Percentiles rank a stretch among this genome's conserved stretches.
Conservation (phyloP, 2,329 filamentous ascomycete species). For the Aspergillus sp. region DNA sequence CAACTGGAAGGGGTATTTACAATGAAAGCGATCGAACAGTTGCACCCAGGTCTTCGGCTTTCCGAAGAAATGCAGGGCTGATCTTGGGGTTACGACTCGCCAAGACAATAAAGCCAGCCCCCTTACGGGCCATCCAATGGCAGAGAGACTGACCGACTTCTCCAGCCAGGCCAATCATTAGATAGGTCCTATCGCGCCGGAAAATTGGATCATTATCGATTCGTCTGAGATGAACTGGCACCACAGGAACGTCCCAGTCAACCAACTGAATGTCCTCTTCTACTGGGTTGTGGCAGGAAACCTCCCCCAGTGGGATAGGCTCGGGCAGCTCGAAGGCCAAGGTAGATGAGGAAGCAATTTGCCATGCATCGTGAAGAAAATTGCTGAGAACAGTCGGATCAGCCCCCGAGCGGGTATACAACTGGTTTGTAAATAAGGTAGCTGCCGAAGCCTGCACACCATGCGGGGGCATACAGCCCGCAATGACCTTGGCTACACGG, state of each 20-base stretch:
- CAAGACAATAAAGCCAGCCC: constrained; percentile 25
- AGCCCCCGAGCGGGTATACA: too few species aligned
- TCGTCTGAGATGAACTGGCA: background rate
- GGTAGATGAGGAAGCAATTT: too few species aligned
- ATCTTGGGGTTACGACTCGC: constrained; percentile 29
- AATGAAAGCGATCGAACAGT: background rate
- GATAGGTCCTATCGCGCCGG: constrained; percentile 25
- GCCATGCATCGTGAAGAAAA: too few species aligned
- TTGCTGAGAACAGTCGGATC: too few species aligned
- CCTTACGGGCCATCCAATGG: constrained; percentile 29
- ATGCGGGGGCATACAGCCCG: background rate
- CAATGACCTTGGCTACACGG: background rate
- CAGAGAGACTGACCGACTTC: constrained; percentile 27
- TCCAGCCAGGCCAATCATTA: constrained; percentile 29
- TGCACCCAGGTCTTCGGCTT: background rate
- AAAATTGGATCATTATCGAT: background rate
- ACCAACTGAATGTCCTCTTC: background rate
- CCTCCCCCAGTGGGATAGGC: background rate
- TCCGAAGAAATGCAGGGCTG: constrained; percentile 8
- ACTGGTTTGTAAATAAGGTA: too few species aligned
- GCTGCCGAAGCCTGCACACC: background rate
- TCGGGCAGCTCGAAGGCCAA: background rate
- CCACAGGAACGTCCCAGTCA: background rate
- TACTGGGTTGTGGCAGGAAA: background rate
- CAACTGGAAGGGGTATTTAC: too few species aligned